These are phyloP conservation scores for Raddia guianensis DNA, from an alignment of 176 grass and related monocot genomes.

Conservation along the genomic window DNA sequence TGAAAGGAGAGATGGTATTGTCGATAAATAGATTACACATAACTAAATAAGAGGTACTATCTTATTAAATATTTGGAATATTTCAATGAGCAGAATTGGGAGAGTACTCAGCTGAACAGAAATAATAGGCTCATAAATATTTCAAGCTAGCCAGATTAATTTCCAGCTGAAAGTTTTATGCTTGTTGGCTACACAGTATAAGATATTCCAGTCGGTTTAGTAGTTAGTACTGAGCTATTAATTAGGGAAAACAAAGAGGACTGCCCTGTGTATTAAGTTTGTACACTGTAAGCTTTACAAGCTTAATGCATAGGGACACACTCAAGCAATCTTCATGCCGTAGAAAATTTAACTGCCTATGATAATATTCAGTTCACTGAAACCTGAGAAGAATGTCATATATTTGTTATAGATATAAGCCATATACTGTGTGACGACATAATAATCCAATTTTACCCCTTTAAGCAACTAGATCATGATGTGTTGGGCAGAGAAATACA, in stretches of 20 bases:
- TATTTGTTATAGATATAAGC: not conserved
- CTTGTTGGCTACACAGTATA: not conserved
- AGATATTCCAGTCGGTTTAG: constrained; percentile 1
- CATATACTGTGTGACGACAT: not conserved
- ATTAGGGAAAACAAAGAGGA: not conserved
- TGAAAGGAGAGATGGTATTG: not conserved
- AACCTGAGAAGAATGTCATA: not conserved
- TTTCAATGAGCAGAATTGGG: constrained; percentile 2
- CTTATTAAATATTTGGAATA: not conserved
- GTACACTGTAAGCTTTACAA: not conserved
- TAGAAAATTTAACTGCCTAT: not conserved
- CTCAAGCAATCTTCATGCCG: not conserved
- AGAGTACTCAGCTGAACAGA: not conserved
- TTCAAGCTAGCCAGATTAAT: not conserved
- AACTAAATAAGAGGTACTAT: not conserved
- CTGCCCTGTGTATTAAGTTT: constrained; percentile 3
- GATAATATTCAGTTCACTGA: not conserved
- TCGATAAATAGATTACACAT: not conserved
- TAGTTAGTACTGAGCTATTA: not conserved
- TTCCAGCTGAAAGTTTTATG: not conserved
- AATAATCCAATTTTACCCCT: not conserved
- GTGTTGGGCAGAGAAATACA: not conserved
- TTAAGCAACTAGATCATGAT: constrained; percentile 6
- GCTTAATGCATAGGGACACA: not conserved
- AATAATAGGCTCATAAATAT: not conserved